Evolutionary conservation across 768 basidiomycete species (phyloP), one percentile per base, ranked within the genome.

Genomic region (Aureoboletus auriporus): DNA sequence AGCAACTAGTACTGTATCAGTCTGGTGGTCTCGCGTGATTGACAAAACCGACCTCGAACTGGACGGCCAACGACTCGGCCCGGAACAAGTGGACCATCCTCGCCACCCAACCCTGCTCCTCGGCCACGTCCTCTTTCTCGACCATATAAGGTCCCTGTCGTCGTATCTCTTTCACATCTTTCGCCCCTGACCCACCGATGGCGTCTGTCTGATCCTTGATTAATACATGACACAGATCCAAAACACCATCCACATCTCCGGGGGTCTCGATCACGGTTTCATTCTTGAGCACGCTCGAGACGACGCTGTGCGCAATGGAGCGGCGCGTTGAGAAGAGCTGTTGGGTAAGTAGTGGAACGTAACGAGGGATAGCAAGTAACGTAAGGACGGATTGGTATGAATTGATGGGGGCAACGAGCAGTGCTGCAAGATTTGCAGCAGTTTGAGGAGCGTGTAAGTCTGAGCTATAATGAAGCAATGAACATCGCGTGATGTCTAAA

Each of bases 101-200:
- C 35, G 96, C 95, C 13, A 97, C 83, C 96, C 96, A 99, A 0
- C 96, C 96, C 60, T 99, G 96, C 66, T 99, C 96, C 66, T 99
- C 96, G 0, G 93, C 94, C 73, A 93, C 77, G 62, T 98, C 95
- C 64, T 94, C 90, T 43, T 84, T 70, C 64, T 95, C 94, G 44
- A 79, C 59, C 27, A 74, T 71, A 56, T 83, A 79, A 9, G 81
- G 73, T 7, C 81, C 82, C 48, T 80, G 78, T 52, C 83, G 72
- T 50, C 82, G 75, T 41, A 67, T 60, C 39, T 79, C 78, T 53
- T 76, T 74, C 20, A 59, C 56, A 23, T 66, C 56, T 20, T 54
- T 61, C 2, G 14, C 20, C 14, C 23, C 71, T 27, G 62, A 53
- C 33, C 70, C 67, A 17, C 64, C 63, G 8, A 63, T 67, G 4